phyloP scores from a whole-genome alignment of 345 rosid species.

The Citrus medica region DNA sequence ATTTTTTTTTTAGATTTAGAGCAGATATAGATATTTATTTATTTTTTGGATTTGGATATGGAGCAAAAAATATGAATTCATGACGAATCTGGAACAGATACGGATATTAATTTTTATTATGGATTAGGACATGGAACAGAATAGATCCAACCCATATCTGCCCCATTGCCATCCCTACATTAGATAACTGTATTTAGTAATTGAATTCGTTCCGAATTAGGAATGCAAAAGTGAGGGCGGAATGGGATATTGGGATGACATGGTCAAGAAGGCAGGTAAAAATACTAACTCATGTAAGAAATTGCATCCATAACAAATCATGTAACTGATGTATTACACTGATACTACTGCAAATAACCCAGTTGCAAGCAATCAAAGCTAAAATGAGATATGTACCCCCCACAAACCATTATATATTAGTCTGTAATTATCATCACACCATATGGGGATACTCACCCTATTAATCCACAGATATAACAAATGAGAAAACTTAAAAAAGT shows the following conservation, averaged over 20 bases:
- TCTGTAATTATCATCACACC: constrained; percentile 30
- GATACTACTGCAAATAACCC: too few relatives aligned
- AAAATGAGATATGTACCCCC: constrained; percentile 21
- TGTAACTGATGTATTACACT: neutral
- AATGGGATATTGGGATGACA: neutral
- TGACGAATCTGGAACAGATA: too few relatives aligned
- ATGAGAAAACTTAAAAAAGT: constrained; percentile 10
- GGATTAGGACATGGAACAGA: too few relatives aligned
- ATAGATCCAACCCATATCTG: too few relatives aligned
- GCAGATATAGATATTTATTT: too few relatives aligned
- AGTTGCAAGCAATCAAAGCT: neutral
- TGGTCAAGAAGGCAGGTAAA: neutral
- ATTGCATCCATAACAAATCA: neutral
- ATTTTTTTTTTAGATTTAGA: too few relatives aligned
- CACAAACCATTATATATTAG: constrained; percentile 29
- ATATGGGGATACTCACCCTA: constrained; percentile 24
- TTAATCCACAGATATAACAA: constrained; percentile 29
- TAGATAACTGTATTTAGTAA: neutral
- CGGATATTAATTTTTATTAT: too few relatives aligned
- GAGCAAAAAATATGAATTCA: too few relatives aligned
- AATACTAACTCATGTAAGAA: neutral
- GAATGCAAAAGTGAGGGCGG: neutral
- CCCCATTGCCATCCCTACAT: too few relatives aligned
- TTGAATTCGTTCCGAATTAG: neutral
- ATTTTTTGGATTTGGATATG: too few relatives aligned